A percentile compares a stretch with the other conserved stretches of the same genome.
phyloP scores from a whole-genome alignment of 441 rosid genomes.

The Adansonia rubrostipa region DNA sequence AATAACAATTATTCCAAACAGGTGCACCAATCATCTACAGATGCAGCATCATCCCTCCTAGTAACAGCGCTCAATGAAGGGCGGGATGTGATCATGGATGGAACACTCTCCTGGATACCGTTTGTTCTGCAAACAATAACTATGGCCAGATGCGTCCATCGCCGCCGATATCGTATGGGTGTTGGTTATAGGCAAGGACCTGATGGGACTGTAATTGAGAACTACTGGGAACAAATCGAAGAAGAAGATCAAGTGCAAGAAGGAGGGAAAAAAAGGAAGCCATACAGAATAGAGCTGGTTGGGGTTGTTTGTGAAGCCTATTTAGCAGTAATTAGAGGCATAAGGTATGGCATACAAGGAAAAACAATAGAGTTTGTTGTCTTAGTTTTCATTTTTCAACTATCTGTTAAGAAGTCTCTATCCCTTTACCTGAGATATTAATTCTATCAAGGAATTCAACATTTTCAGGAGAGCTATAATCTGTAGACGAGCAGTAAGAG shows the following conservation, averaged over 20 bases:
- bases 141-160: conserved; percentile 94
- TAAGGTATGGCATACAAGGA: conserved; percentile 51
- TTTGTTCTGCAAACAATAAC: conserved; percentile 96
- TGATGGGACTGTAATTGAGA: conserved; percentile 75
- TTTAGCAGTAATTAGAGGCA: conserved; percentile 88
- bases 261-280: conserved; percentile 69
- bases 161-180: conserved; percentile 93
- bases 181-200: conserved; percentile 68
- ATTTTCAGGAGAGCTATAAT: conserved; percentile 87
- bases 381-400: conserved; percentile 10
- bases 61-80: conserved; percentile 98
- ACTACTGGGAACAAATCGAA: conserved; percentile 86
- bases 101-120: conserved; percentile 97
- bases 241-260: conserved; percentile 66
- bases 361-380: not conserved
- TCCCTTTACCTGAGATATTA: conserved; percentile 18
- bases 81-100: conserved; percentile 96
- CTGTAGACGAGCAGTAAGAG: conserved; percentile 94
- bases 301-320: conserved; percentile 97
- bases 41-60: conserved; percentile 95
- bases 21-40: conserved; percentile 99
- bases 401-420: not conserved
- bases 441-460: conserved; percentile 8
- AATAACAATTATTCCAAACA: conserved; percentile 33
- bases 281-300: conserved; percentile 92